Base-by-base conservation (phyloP, 306 rosid genomes). In the Cicer judaicum region DNA sequence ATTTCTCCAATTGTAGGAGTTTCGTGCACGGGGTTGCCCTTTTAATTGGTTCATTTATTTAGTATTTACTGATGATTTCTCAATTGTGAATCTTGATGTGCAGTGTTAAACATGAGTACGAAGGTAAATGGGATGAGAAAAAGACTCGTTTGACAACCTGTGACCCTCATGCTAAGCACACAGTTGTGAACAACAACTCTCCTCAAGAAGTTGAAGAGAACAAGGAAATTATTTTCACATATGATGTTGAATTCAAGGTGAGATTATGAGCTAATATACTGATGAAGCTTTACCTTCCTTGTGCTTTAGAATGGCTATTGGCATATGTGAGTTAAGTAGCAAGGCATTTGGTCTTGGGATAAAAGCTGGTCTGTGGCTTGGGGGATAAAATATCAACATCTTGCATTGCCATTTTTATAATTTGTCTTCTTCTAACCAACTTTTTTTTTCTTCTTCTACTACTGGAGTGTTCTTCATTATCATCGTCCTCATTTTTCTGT, bases 181-280 rank as follows among this genome's bases (percentile, higher is more conserved):
- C 88, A 2, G 98, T 95, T 56, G 73, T 81, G 44, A 95, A 86
- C 85, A 88, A 94, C 67, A 90, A 95, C 89, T 57, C 74, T 34
- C 99, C 99, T 41, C 99, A 92, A 80, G 99, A 95, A 82, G 99
- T 95, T 72, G 98, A 87, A n/a, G 98, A 85, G 57, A 86, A 87
- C 71, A 84, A 86, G 69, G 99, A 95, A 60, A 88, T 95, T 69
- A 68, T 95, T 62, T 95, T 95, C 85, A 95, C 98, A 6, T 95
- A 89, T 59, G 99, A 95, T 78, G 98, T 95, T 67, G 97, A 95
- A 61, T 95, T 95, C 81, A 84, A 86, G 99, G 99, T 92, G 71
- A 88, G 87, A 29, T 52, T 46, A 62, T 52, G 67, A 77, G 42
- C 66, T 43, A 69, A 56, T 68, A 56, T 40, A 56, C 24, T 65